Evolutionary conservation across 176 grass and related monocot species (phyloP).

Genomic region (Tuctoria greenei): DNA sequence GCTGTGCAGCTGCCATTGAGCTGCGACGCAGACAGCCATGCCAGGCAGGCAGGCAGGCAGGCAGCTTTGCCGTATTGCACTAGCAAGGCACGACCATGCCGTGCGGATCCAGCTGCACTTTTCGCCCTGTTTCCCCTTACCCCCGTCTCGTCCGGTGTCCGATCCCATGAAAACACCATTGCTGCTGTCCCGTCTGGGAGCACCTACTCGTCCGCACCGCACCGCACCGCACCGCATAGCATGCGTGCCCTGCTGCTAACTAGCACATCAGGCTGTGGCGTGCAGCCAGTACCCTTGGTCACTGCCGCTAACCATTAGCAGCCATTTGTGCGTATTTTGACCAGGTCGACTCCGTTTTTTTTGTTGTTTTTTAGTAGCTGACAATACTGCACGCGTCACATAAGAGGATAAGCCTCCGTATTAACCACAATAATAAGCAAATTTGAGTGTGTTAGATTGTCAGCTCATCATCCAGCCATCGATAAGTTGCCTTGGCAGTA

Average conservation of each 20-base stretch:
- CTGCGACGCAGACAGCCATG: conserved; percentile 40
- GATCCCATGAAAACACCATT: background rate
- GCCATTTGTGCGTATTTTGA: conserved; percentile 34
- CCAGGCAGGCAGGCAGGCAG: too few relatives aligned
- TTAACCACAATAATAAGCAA: conserved; percentile 22
- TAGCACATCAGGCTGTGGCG: conserved; percentile 51
- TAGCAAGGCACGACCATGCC: conserved; percentile 33
- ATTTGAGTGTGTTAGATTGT: conserved; percentile 19
- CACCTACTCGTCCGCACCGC: background rate
- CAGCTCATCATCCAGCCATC: background rate
- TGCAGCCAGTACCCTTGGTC: conserved; percentile 38
- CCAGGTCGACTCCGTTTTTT: conserved; percentile 22
- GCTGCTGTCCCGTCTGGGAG: background rate
- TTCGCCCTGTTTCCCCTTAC: background rate
- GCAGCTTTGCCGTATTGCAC: conserved; percentile 42
- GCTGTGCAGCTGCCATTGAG: conserved; percentile 46
- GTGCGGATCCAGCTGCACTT: background rate
- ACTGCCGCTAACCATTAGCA: conserved; percentile 38
- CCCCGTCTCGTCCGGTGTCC: background rate
- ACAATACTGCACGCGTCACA: conserved; percentile 9
- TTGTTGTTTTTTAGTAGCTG: background rate
- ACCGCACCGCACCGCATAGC: too few relatives aligned
- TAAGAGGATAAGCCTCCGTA: background rate
- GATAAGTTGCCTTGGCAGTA: background rate
- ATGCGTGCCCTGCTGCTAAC: background rate